Evolutionary conservation across 169 alveolate genomes (phyloP).

Genomic region (Babesia ovis): DNA sequence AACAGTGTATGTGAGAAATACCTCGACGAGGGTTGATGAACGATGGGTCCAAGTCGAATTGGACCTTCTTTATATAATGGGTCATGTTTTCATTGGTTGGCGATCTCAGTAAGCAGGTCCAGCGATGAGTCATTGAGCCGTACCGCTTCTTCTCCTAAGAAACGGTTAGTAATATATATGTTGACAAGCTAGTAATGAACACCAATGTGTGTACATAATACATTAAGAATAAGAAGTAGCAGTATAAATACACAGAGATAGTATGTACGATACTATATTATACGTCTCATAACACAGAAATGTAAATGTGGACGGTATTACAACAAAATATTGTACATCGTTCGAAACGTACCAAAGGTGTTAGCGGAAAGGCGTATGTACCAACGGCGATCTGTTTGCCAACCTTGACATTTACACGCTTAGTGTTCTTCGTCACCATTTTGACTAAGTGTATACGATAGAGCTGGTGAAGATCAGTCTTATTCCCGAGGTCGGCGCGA

Average conservation of each 20-base stretch:
- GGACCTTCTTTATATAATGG: slow-evolving; percentile 86
- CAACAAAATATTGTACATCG: background rate
- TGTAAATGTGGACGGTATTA: too few species aligned
- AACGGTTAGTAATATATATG: too few species aligned
- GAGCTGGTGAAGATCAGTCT: background rate
- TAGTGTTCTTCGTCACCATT: slow-evolving; percentile 35
- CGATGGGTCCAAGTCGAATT: slow-evolving; percentile 89
- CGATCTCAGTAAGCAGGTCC: slow-evolving; percentile 92
- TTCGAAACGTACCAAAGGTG: slow-evolving; percentile 47
- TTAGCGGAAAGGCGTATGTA: slow-evolving; percentile 68
- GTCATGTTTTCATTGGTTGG: slow-evolving; percentile 88
- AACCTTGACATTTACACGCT: slow-evolving; percentile 47
- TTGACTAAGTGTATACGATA: too few species aligned
- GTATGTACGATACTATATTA: too few species aligned
- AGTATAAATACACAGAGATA: too few species aligned
- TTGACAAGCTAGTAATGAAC: too few species aligned
- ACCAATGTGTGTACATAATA: too few species aligned
- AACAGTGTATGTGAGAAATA: background rate
- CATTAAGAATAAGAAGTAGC: too few species aligned
- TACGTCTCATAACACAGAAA: too few species aligned
- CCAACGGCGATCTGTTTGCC: slow-evolving; percentile 69
- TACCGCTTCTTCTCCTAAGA: slow-evolving; percentile 87
- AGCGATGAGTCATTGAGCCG: slow-evolving; percentile 88
- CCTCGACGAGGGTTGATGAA: slow-evolving; percentile 88
- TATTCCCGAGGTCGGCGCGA: background rate